These are phyloP conservation scores for Apiospora saccharicola DNA, from an alignment of 2,329 filamentous ascomycete species.

Conservation along the genomic window DNA sequence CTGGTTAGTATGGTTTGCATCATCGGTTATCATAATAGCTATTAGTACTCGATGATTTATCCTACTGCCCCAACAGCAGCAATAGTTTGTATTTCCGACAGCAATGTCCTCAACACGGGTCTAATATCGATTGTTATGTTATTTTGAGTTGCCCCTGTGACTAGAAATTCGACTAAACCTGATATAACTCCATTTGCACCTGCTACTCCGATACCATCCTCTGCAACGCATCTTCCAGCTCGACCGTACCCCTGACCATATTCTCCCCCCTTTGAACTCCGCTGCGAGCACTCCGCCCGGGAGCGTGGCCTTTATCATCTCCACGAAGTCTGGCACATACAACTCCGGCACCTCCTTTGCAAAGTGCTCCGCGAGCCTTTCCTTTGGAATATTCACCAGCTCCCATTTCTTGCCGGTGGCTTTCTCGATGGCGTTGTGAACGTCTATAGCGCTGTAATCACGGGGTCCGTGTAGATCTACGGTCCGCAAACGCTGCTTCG, in stretches of 20 bases:
- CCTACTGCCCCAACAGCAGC: no score
- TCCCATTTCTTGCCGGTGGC: conserved; percentile 37
- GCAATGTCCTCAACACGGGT: no score
- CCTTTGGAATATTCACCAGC: conserved; percentile 34
- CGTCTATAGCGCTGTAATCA: conserved; percentile 39
- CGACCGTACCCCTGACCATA: conserved; percentile 35
- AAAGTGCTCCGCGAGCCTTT: conserved; percentile 37
- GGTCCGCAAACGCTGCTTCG: conserved; percentile 29
- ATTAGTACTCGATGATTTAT: no score
- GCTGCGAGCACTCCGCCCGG: conserved; percentile 37
- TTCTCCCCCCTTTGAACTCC: conserved; percentile 37
- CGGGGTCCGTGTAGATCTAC: conserved; percentile 41
- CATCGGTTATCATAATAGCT: no score
- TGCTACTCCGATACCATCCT: background rate
- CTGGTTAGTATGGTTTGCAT: no score
- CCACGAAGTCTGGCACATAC: conserved; percentile 39
- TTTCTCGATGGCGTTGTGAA: conserved; percentile 39
- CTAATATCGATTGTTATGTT: no score
- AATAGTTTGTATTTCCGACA: no score
- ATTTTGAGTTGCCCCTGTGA: no score
- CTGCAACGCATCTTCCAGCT: conserved; percentile 31
- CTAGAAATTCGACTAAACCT: background rate
- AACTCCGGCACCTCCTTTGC: conserved; percentile 33
- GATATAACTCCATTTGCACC: background rate
- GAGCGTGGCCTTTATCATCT: conserved; percentile 37